Conservation (phyloP, 345 rosid genomes). For the Combretum micranthum region DNA sequence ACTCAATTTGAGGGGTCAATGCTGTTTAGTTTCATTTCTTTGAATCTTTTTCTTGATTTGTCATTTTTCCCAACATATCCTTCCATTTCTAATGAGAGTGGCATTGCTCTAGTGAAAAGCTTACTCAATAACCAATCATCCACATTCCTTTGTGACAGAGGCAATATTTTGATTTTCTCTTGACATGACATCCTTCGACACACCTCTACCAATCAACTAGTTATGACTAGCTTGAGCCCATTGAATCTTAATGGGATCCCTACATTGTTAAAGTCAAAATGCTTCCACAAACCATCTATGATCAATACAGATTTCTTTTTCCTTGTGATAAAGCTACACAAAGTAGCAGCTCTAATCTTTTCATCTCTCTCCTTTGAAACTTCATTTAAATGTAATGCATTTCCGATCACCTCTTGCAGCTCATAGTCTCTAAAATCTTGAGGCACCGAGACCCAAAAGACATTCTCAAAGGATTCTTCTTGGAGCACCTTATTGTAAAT, state of each 20-base stretch:
- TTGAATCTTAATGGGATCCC: background rate
- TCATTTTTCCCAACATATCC: background rate
- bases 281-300: constrained; percentile 1
- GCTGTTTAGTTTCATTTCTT: background rate
- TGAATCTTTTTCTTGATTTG: background rate
- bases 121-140: background rate
- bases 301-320: background rate
- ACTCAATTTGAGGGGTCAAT: constrained; percentile 8
- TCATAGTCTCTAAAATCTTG: background rate
- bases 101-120: background rate
- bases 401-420: fast-evolving
- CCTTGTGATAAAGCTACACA: background rate
- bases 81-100: background rate
- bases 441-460: background rate
- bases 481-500: background rate
- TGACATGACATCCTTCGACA: background rate
- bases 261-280: background rate
- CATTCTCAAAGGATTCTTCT: background rate
- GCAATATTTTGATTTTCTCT: background rate
- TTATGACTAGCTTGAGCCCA: background rate
- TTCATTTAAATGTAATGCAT: too few species aligned
- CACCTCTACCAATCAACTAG: background rate
- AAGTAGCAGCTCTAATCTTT: background rate
- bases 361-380: fast-evolving
- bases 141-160: background rate